Evolutionary conservation across 352 stramenopile genomes (phyloP), one percentile per base, ranked within the genome.

Genomic region (Pythium inflatum): DNA sequence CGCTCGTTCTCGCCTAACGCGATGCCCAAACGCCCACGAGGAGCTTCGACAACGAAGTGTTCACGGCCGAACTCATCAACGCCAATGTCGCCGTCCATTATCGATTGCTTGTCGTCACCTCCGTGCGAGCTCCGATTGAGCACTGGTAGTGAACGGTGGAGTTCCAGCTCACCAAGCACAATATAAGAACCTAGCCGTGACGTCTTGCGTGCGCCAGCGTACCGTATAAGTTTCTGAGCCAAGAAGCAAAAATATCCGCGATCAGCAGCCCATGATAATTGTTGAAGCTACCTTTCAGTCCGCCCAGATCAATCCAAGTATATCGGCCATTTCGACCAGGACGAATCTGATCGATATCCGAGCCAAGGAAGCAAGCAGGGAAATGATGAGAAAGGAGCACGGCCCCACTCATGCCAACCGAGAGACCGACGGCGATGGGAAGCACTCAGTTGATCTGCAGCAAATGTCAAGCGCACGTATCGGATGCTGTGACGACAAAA

Each of bases 51-150:
- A 9, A 76, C 67, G 45, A 86, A 86, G 50, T 80, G 74, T 40
- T 83, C 72, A 34, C 80, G 80, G 13, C 80, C 80, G 40, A 88
- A 82, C 34, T 81, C 74, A 28, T 86, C 80, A 3, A 84, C 51
- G 11, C 77, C 66, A 46, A 61, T 65, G 20, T 71, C 27, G 6
- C 41, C 30, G 33, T 80, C 63, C 74, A 81, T 59, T 51, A 18
- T 14, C 7, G n/a, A 7, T 20, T 33, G 27, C 38, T 63, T 58
- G 46, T 63, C 53, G 46, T n/a, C n/a, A n/a, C n/a, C n/a, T n/a
- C n/a, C n/a, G n/a, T n/a, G n/a, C n/a, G n/a, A n/a, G n/a, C n/a
- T n/a, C n/a, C n/a, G n/a, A n/a, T n/a, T n/a, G n/a, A n/a, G n/a
- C n/a, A n/a, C n/a, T n/a, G n/a, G n/a, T n/a, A n/a, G n/a, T n/a